A percentile compares a stretch with the other conserved stretches of the same genome.
Conservation (phyloP, 1,284 basidiomycete species). For the Laetiporus sulphureus region DNA sequence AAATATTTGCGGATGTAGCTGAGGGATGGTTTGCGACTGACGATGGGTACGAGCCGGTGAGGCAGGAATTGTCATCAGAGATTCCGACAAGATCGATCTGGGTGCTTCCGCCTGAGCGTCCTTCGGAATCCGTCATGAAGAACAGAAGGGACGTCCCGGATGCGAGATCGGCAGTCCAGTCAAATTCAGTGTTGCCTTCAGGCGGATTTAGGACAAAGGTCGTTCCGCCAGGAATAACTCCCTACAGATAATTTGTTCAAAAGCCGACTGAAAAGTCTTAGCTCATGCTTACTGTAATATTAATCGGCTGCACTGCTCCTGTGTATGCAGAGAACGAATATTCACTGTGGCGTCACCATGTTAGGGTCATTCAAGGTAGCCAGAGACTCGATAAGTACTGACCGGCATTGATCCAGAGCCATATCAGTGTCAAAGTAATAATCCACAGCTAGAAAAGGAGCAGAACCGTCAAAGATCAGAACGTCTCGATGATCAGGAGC, state of each 20-base stretch:
- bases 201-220: conserved; percentile 42
- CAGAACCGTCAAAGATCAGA: background rate
- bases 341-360: conserved; percentile 32
- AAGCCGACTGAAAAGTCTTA: too few relatives aligned
- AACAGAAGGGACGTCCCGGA: conserved; percentile 58
- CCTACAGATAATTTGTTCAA: too few relatives aligned
- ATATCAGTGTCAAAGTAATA: conserved; percentile 47
- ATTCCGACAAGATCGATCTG: conserved; percentile 40
- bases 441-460: conserved; percentile 24
- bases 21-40: conserved; percentile 31
- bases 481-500: too few relatives aligned
- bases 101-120: conserved; percentile 52
- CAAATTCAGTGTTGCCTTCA: conserved; percentile 33
- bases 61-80: conserved; percentile 47
- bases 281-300: conserved; percentile 47
- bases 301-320: conserved; percentile 52
- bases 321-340: conserved; percentile 45
- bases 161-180: conserved; percentile 54
- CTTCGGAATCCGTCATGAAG: conserved; percentile 49
- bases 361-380: too few relatives aligned
- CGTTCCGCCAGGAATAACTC: conserved; percentile 57
- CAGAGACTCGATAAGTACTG: too few relatives aligned
- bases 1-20: conserved; percentile 10
- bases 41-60: conserved; percentile 44
- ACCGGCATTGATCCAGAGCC: conserved; percentile 62